Percentiles rank a stretch among this genome's conserved stretches.
Evolutionary conservation across 768 basidiomycete species (phyloP).

Genomic region (Hydnum rufescens): DNA sequence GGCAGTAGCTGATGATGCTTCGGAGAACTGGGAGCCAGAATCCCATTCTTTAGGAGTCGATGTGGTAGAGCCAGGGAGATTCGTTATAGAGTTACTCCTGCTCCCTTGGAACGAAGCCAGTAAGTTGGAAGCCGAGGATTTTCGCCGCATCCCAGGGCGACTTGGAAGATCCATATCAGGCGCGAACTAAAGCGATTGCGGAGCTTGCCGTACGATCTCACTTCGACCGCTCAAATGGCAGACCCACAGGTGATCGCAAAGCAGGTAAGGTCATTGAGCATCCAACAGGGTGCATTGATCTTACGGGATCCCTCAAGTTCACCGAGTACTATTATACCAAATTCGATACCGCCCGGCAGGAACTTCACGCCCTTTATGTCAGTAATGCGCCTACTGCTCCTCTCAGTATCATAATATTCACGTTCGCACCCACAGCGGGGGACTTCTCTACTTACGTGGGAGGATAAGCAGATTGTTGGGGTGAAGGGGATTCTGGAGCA

Average conservation of each 20-base stretch:
- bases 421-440: slow-evolving; percentile 31
- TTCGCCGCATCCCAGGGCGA: slow-evolving; percentile 57
- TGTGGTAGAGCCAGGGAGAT: slow-evolving; percentile 16
- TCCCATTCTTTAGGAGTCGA: slow-evolving; percentile 41
- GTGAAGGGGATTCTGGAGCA: slow-evolving; percentile 41
- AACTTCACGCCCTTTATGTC: slow-evolving; percentile 54
- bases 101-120: slow-evolving; percentile 38
- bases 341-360: slow-evolving; percentile 30
- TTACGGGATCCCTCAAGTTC: slow-evolving; percentile 22
- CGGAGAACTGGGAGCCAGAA: slow-evolving; percentile 41
- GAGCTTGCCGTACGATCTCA: not conserved
- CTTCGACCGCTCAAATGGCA: slow-evolving; percentile 38
- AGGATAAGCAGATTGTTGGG: slow-evolving; percentile 42
- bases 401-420: not conserved
- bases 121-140: slow-evolving; percentile 54
- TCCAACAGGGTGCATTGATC: not conserved
- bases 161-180: not conserved
- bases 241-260: slow-evolving; percentile 57
- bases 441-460: slow-evolving; percentile 72
- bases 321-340: slow-evolving; percentile 63
- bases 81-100: slow-evolving; percentile 14
- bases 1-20: slow-evolving; percentile 12
- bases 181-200: not conserved
- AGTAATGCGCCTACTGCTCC: slow-evolving; percentile 19
- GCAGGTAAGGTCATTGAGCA: slow-evolving; percentile 20